phyloP scores from a whole-genome alignment of 75 land plant genomes.

The Selaginella moellendorffii region DNA sequence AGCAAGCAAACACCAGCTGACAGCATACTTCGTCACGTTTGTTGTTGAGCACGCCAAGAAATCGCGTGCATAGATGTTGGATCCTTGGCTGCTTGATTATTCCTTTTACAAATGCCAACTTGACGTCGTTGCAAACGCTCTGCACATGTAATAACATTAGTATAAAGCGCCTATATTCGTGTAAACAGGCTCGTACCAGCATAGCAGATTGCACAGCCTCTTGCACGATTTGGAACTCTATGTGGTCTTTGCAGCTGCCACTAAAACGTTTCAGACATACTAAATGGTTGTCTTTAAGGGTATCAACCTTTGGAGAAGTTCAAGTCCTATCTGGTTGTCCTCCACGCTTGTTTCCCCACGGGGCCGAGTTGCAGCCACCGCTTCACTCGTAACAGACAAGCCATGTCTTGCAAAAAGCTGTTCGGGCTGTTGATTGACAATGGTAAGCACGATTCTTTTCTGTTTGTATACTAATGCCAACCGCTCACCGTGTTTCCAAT shows the following conservation, averaged over 20 bases:
- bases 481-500: conserved; percentile 87
- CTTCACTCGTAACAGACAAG: conserved; percentile 56
- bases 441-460: too few species aligned
- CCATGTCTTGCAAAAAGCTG: conserved; percentile 60
- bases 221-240: conserved; percentile 72
- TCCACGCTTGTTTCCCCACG: conserved; percentile 36
- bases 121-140: conserved; percentile 39
- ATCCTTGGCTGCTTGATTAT: conserved; percentile 58
- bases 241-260: conserved; percentile 70
- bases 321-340: conserved; percentile 54
- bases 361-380: conserved; percentile 86
- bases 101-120: conserved; percentile 32
- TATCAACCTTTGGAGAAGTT: conserved; percentile 58
- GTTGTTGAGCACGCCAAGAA: conserved; percentile 37
- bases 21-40: conserved; percentile 60
- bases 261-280: too few species aligned
- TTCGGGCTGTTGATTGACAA: conserved; percentile 52
- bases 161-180: too few species aligned
- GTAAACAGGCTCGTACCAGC: too few species aligned
- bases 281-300: conserved; percentile 4
- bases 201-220: conserved; percentile 54
- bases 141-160: too few species aligned
- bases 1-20: too few species aligned
- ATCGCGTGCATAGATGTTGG: conserved; percentile 55
- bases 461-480: too few species aligned